Evolutionary conservation across 2,329 filamentous ascomycete species (phyloP).

Genomic region (Sclerotinia spermophila): DNA sequence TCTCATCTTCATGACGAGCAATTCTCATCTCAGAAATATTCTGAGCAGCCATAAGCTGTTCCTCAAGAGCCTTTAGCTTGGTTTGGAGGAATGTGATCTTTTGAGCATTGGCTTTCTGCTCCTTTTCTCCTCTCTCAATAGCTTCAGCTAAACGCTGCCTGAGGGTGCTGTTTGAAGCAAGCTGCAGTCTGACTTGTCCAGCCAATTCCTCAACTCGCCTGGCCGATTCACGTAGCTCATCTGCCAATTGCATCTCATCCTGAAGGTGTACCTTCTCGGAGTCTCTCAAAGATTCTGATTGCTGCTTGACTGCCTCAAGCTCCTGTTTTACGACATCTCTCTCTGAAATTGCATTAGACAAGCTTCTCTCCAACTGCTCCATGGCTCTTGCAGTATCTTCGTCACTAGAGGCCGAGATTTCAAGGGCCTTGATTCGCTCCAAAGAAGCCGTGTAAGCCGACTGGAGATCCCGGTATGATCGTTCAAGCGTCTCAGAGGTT

Average conservation of each 20-base stretch:
- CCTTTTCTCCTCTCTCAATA: constrained; percentile 76
- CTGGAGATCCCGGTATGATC: constrained; percentile 72
- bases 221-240: constrained; percentile 69
- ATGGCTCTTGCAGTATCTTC: constrained; percentile 61
- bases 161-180: constrained; percentile 72
- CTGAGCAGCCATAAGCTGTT: constrained; percentile 78
- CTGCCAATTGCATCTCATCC: constrained; percentile 61
- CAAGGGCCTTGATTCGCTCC: constrained; percentile 62
- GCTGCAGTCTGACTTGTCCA: constrained; percentile 72
- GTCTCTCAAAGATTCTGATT: constrained; percentile 55
- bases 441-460: constrained; percentile 65
- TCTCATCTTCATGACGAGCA: constrained; percentile 79
- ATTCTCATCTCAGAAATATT: constrained; percentile 82
- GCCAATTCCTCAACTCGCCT: constrained; percentile 76
- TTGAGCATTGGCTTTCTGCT: constrained; percentile 74
- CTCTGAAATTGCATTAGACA: constrained; percentile 66
- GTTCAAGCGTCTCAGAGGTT: constrained; percentile 68
- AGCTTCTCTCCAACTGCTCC: constrained; percentile 62
- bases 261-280: constrained; percentile 54
- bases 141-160: constrained; percentile 74
- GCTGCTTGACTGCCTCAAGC: constrained; percentile 56
- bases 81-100: constrained; percentile 82
- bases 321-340: constrained; percentile 69
- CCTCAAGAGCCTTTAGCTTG: constrained; percentile 76
- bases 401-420: constrained; percentile 48